Evolutionary conservation across 306 rosid species (phyloP).

Genomic region (Pyrus bretschneideri): DNA sequence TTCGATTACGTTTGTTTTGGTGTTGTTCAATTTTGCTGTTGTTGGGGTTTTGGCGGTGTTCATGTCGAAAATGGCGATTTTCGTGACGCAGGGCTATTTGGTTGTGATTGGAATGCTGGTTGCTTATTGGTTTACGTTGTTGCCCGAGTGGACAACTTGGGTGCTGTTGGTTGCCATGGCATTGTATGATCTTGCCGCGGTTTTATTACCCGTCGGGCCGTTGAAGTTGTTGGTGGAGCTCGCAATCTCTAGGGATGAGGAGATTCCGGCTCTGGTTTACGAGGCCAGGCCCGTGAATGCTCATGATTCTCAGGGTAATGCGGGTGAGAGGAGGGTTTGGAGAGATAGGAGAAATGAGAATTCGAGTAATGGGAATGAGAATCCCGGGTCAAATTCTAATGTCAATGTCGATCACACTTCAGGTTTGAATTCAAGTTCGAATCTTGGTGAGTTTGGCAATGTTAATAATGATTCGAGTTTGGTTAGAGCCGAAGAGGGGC

Average conservation of each 20-base stretch:
- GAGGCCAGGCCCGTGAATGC: conserved; percentile 81
- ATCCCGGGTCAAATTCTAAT: conserved; percentile 13
- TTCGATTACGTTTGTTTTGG: conserved; percentile 52
- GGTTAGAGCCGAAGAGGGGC: conserved; percentile 55
- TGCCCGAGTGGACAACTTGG: conserved; percentile 99
- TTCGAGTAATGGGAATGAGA: conserved; percentile 21
- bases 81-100: conserved; percentile 80
- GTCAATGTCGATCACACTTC: conserved; percentile 6
- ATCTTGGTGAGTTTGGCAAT: conserved; percentile 4
- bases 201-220: conserved; percentile 81
- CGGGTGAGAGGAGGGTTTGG: conserved; percentile 64
- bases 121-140: conserved; percentile 88
- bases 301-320: conserved; percentile 28
- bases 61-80: conserved; percentile 76
- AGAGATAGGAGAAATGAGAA: conserved; percentile 52
- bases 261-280: conserved; percentile 85
- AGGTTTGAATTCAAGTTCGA: conserved; percentile 12
- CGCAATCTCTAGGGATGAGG: conserved; percentile 89
- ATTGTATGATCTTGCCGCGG: conserved; percentile 88
- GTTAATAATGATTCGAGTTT: conserved; percentile 9
- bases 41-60: conserved; percentile 92
- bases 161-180: conserved; percentile 80
- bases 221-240: conserved; percentile 82
- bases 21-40: conserved; percentile 65
- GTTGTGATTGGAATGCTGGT: conserved; percentile 79